Evolutionary conservation across 176 grass and related monocot species (phyloP), one percentile per base, ranked within the genome.

Genomic region (Avena eriantha): DNA sequence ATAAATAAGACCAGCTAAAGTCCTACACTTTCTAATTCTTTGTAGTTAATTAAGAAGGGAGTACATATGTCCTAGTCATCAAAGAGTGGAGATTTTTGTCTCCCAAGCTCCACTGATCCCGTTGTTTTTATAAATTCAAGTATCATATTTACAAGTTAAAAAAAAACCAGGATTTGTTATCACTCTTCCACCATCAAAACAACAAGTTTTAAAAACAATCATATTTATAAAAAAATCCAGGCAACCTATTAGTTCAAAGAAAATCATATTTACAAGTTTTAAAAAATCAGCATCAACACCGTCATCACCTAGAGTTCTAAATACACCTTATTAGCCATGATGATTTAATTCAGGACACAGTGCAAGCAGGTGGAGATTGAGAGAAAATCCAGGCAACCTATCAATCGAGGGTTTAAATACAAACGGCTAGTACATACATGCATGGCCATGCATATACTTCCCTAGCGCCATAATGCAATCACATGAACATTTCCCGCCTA

Each of bases 401-500:
- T 67, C 49, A 34, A 0, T 1, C 16, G 53, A 54, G 29, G 47
- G 48, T 69, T 82, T 87, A 82, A 88, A 91, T 85, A 91, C 26
- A 35, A 91, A 91, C 86, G 86, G 78, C 71, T 85, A 78, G 86
- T 88, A 88, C 76, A 72, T 35, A 64, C 73, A 16, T 48, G 48
- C 73, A 53, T 76, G 47, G 48, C 46, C 49, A 77, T 47, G 55
- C 45, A 54, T 53, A 43, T 83, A 79, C 84, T 57, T 49, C 60
- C 45, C 70, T 82, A 47, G 77, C 3, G 80, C 49, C 77, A 81
- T 91, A 82, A 88, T 78, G 70, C 48, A 47, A 29, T 72, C 86
- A 85, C 86, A 85, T 78, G 86, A 85, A 88, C 78, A 82, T 57
- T 91, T 85, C 78, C 82, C 86, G 86, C 86, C 82, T 55, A 82